Percentiles rank a stretch among this genome's conserved stretches.
Conservation (phyloP, 1,284 basidiomycete species). For the Tilletia indica region DNA sequence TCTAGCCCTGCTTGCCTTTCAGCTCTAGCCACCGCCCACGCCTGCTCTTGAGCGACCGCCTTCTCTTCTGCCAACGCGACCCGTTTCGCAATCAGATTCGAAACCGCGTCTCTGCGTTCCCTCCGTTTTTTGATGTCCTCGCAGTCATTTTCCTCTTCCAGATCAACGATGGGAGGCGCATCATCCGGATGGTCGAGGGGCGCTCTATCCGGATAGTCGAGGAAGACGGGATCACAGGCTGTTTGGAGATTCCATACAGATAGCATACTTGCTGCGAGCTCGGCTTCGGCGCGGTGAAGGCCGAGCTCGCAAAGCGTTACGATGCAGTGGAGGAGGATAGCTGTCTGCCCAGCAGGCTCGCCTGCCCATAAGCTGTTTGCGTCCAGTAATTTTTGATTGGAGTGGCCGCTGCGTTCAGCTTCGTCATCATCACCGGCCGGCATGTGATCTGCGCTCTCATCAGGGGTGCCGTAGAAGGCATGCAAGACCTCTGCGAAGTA, state of each 20-base stretch:
- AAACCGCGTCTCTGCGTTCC: not conserved
- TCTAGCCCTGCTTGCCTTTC: not conserved
- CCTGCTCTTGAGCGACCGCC: constrained; percentile 5
- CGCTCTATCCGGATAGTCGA: not conserved
- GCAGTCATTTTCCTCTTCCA: not conserved
- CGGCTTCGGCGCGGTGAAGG: constrained; percentile 5
- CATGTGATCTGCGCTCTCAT: too few relatives aligned
- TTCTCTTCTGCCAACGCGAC: not conserved
- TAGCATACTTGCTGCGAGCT: not conserved
- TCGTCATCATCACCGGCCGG: too few relatives aligned
- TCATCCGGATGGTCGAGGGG: not conserved
- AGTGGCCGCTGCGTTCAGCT: too few relatives aligned
- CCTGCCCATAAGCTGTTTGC: too few relatives aligned
- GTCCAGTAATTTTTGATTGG: too few relatives aligned
- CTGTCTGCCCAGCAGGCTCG: too few relatives aligned
- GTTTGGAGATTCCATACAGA: constrained; percentile 1
- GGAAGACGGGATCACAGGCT: not conserved
- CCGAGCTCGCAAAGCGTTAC: not conserved
- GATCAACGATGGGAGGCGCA: not conserved
- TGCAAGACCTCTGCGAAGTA: too few relatives aligned
- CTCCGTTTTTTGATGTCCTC: not conserved
- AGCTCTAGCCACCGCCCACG: not conserved
- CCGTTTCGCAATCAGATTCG: not conserved
- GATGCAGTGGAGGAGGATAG: not conserved
- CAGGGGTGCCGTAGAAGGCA: too few relatives aligned